Evolutionary conservation across 192 early-diverging fungal genomes (phyloP), one percentile per base, ranked within the genome.

Genomic region (Backusella parvicylindrica): DNA sequence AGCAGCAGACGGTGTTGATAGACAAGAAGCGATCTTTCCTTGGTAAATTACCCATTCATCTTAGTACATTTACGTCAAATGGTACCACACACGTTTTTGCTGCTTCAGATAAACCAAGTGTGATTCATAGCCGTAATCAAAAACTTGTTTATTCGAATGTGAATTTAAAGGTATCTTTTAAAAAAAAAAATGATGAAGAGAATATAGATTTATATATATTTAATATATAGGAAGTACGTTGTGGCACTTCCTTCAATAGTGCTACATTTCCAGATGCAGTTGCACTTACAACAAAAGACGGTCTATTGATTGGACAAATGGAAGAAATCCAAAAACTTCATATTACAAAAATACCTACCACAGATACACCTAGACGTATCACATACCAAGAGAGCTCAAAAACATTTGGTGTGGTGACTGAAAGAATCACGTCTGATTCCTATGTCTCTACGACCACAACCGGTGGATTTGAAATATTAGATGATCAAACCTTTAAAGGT

Each of bases 321-420:
- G 95, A 99, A 70, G 87, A 91, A 16, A 92, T 95, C 41, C 94
- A 97, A 77, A 94, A 93, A 75, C 84, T 99, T 32, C 97, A 99
- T 79, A 89, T 99, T 69, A 90, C 89, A n/a, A 92, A 83, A 15
- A 77, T 91, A 26, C 86, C 90, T 6, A 82, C 95, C 33, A 81
- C 82, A 0, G 93, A 93, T 72, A 92, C 85, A 56, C 87, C 92
- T 0, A 85, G 90, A 8, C 87, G 96, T 18, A 91, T 99, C 49
- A 84, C 84, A 0, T 85, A 93, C 64, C 83, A 92, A 47, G 86
- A 90, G 28, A 73, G 79, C 0, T 66, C 81, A 21, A 77, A 82
- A 3, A 87, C 89, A 6, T 89, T 96, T 81, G 95, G 84, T 21
- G 73, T 97, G 8, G 80, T 96, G 7, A 92, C 92, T 30, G 80